A percentile compares a stretch with the other conserved stretches of the same genome.
phyloP scores from a whole-genome alignment of 768 basidiomycete genomes.

The Cystobasidium onofrii region DNA sequence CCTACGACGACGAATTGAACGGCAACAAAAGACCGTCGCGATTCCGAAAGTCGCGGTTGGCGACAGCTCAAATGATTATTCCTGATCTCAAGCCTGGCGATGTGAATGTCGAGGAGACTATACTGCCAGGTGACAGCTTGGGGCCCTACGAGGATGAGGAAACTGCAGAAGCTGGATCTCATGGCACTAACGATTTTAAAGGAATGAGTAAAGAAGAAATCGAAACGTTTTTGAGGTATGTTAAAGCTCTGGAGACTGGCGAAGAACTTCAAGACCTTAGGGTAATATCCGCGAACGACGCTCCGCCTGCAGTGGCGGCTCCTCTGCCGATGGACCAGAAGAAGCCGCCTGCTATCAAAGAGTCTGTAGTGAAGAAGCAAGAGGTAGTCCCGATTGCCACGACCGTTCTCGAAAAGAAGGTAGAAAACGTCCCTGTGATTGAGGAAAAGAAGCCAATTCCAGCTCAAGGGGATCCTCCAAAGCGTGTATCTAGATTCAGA shows the following conservation, averaged over 20 bases:
- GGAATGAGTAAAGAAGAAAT: conserved; percentile 30
- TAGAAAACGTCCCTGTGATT: neutral
- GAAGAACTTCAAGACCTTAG: conserved; percentile 3
- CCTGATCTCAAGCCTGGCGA: conserved; percentile 20
- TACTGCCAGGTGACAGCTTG: conserved; percentile 27
- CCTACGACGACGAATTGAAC: neutral
- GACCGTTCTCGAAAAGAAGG: neutral
- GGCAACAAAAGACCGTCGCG: conserved; percentile 1
- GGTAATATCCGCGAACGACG: conserved; percentile 1
- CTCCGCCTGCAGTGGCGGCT: neutral
- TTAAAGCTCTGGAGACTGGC: conserved; percentile 23
- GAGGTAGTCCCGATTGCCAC: neutral
- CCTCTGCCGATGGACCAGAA: neutral
- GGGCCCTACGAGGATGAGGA: conserved; percentile 12
- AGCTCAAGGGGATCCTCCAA: neutral
- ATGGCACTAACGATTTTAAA: conserved; percentile 18
- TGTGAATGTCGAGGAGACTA: neutral
- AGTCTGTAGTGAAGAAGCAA: neutral
- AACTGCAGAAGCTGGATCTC: neutral
- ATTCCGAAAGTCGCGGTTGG: conserved; percentile 6
- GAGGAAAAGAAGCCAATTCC: neutral
- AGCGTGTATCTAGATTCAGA: conserved; percentile 24
- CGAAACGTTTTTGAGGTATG: conserved; percentile 21
- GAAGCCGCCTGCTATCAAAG: conserved; percentile 12
- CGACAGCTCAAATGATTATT: conserved; percentile 22